A percentile compares a stretch with the other conserved stretches of the same genome.
These are phyloP conservation scores for Eleusine indica DNA, from an alignment of 176 grass and related monocot genomes.

Conservation along the genomic window DNA sequence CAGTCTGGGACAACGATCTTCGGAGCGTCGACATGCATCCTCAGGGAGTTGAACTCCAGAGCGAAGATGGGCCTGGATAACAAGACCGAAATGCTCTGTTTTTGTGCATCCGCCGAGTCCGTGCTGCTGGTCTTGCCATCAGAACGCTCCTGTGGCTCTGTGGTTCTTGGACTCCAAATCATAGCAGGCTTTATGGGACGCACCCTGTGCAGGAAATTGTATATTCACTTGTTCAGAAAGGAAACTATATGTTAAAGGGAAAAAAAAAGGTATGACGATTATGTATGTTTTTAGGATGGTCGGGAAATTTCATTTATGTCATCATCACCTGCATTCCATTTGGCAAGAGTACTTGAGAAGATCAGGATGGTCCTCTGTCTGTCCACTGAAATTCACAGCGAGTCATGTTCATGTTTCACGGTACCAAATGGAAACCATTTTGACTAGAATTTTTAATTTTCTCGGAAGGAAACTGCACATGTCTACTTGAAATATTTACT, in stretches of 20 bases:
- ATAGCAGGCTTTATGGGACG: conserved; percentile 60
- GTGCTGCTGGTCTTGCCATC: conserved; percentile 9
- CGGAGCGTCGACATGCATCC: conserved; percentile 81
- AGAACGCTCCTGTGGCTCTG: conserved; percentile 27
- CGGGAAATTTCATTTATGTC: background rate
- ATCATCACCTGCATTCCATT: conserved; percentile 82
- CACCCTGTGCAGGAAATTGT: conserved; percentile 53
- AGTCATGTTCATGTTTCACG: conserved; percentile 35
- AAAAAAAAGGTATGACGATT: no score
- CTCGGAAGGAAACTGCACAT: background rate
- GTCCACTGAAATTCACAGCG: conserved; percentile 71
- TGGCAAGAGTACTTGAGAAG: conserved; percentile 94
- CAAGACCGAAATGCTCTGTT: conserved; percentile 61
- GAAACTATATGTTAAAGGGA: background rate
- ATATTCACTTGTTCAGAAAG: conserved; percentile 41
- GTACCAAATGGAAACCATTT: background rate
- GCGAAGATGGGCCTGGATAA: conserved; percentile 84
- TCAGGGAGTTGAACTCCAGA: conserved; percentile 79
- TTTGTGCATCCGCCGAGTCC: conserved; percentile 49
- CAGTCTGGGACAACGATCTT: conserved; percentile 37
- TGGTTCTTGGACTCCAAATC: conserved; percentile 53
- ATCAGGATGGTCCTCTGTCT: conserved; percentile 66
- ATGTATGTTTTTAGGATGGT: no score
- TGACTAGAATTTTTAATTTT: background rate
- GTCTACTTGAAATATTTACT: background rate